Evolutionary conservation across 2,329 filamentous ascomycete species (phyloP).

Genomic region (Paradendryphiella salina): DNA sequence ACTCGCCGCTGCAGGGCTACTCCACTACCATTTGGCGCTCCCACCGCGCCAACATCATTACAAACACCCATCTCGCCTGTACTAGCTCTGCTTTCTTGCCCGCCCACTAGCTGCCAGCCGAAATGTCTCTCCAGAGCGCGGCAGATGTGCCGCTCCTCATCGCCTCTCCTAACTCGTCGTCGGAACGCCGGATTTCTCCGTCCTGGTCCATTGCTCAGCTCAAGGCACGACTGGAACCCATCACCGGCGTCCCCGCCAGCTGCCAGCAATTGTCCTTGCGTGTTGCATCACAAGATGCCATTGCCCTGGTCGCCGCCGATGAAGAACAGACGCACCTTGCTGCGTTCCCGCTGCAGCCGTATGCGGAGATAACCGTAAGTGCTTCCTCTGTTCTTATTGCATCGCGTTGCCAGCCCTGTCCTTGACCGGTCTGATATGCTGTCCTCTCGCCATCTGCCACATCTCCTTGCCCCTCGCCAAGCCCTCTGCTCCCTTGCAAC

Average conservation of each 20-base stretch:
- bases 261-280: slow-evolving; percentile 77
- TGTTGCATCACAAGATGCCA: slow-evolving; percentile 62
- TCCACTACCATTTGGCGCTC: slow-evolving; percentile 13
- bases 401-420: slow-evolving; percentile 22
- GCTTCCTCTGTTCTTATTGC: slow-evolving; percentile 20
- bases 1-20: slow-evolving; percentile 7
- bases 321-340: slow-evolving; percentile 71
- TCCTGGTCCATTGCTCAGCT: slow-evolving; percentile 86
- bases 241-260: slow-evolving; percentile 85
- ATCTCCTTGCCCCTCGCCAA: slow-evolving; percentile 26
- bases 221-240: slow-evolving; percentile 84
- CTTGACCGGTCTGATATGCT: slow-evolving; percentile 9
- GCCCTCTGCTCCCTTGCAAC: slow-evolving; percentile 14
- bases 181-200: slow-evolving; percentile 88
- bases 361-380: slow-evolving; percentile 81
- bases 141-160: slow-evolving; percentile 76
- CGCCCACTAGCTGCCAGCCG: slow-evolving; percentile 13
- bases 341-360: slow-evolving; percentile 68
- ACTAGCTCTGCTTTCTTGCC: slow-evolving; percentile 9
- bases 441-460: slow-evolving; percentile 40
- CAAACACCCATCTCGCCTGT: slow-evolving; percentile 15
- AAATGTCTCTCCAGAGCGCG: slow-evolving; percentile 52
- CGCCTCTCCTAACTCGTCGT: slow-evolving; percentile 73
- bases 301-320: slow-evolving; percentile 69
- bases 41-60: slow-evolving; percentile 14